Base-by-base conservation (phyloP, 2,329 filamentous ascomycete species). In the Fragosphaeria purpurea region DNA sequence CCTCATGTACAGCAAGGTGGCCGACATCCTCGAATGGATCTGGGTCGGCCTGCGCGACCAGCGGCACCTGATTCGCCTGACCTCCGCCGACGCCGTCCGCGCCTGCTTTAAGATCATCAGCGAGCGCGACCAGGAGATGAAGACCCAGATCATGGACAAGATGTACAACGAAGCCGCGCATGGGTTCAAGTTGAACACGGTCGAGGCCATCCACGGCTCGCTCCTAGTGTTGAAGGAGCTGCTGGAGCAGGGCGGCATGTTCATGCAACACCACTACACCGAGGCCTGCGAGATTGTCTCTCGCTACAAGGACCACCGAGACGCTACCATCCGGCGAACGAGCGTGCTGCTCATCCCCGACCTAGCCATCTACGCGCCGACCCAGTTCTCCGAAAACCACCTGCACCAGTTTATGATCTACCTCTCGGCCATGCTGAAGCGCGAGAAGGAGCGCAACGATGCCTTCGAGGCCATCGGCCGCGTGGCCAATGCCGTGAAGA, bases 361-460 rank as follows among this genome's bases (percentile, higher is more conserved):
- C 52, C 77, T 98, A 31, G 93, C 94, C 41, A 88, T 85, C 60
- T 98, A 98, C 62, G 86, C 89, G 1, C 93, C 94, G 0, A 79
- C 85, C 41, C 89, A 96, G 54, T 98, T 98, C 64, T 86, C 87
- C 50, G 80, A 84, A 56, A 81, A 80, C 34, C 94, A 95, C 66
- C 76, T 98, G 4, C 90, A 96, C 66, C 87, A 89, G 61, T 97
- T 95, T 68, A 98, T 98, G 93, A 80, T 95, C 12, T 95, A 96
- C 63, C 77, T 98, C 5, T 91, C 94, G 53, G 83, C 86, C 35
- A 89, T 97, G 72, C 75, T 98, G 38, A 95, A 96, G 70, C 89
- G 91, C 63, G 88, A 95, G 56, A 94, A 93, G 67, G 90, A 97
- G 63, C 79, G 89, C 31, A 95, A 95, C 62, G 84, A 94, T 58